Evolutionary conservation across 2,329 filamentous ascomycete species (phyloP), one percentile per base, ranked within the genome.

Genomic region (Curvularia hawaiiensis): DNA sequence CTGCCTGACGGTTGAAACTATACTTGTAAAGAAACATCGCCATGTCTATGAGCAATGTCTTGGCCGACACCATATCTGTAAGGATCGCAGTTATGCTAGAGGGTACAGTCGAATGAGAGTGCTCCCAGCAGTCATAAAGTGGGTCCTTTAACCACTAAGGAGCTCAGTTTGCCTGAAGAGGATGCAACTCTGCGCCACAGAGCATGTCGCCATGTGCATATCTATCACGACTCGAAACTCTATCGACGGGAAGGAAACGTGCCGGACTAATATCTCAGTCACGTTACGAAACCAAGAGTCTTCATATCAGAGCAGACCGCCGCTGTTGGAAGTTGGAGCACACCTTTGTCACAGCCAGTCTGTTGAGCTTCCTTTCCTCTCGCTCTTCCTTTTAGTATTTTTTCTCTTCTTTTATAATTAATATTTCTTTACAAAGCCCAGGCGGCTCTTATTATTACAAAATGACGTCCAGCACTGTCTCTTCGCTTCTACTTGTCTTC

Each of bases 401-500:
- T 40, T 54, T 69, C 56, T 41, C 43, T 35, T 14, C 38, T 33
- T n/a, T 50, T 33, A 38, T 58, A 50, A 16, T 50, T 58, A 50
- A 58, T 58, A 54, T n/a, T 58, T 58, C 26, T 52, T 43, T 66
- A 55, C 24, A 61, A 65, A 66, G 70, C 72, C 72, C 72, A 65
- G 72, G 72, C 66, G 72, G 72, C 69, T 68, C 57, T 61, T 54
- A 24, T 58, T 56, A 54, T 41, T 52, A 45, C 64, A 67, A 62
- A 44, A 75, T 74, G 72, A 73, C 69, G 71, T 75, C 71, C 65
- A 68, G 71, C 61, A 75, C 72, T 67, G 69, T 75, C 70, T 71
- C 67, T 64, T 69, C 67, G 3, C 50, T 74, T 50, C 52, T 73
- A 20, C 43, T 74, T 38, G 57, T 72, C 50, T 50, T 73, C 51